Conservation (phyloP, 768 basidiomycete species). For the Tubosaeta sp. region DNA sequence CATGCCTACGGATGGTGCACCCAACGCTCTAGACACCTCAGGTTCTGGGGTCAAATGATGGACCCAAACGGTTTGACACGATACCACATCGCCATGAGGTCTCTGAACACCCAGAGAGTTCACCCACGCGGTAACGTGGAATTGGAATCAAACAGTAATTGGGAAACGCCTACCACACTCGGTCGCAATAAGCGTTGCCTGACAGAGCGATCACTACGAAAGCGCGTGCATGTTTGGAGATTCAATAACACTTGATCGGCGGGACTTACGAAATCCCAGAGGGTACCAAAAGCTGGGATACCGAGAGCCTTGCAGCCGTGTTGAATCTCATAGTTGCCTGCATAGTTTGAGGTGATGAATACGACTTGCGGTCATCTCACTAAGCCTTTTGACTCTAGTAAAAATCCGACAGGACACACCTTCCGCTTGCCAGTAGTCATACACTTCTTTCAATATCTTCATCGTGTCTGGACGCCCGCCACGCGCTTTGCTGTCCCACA, state of each 20-base stretch:
- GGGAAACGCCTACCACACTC: no score
- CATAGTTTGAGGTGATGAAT: slow-evolving; percentile 81
- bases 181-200: no score
- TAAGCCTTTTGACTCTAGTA: background rate
- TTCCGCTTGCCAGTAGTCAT: slow-evolving; percentile 68
- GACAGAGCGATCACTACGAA: slow-evolving; percentile 23
- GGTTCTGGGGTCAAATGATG: no score
- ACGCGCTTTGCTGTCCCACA: slow-evolving; percentile 75
- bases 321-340: slow-evolving; percentile 77
- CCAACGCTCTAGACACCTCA: no score
- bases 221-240: background rate
- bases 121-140: no score
- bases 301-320: slow-evolving; percentile 68
- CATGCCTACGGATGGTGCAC: no score
- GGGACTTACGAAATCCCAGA: slow-evolving; percentile 60
- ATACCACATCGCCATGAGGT: no score
- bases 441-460: slow-evolving; percentile 69
- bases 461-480: slow-evolving; percentile 76
- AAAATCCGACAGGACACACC: slow-evolving; percentile 31
- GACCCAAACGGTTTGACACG: no score
- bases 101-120: no score
- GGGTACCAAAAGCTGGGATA: slow-evolving; percentile 64
- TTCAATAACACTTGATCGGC: slow-evolving; percentile 4
- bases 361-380: slow-evolving; percentile 42
- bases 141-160: no score